Percentiles rank a stretch among this genome's conserved stretches.
Conservation (phyloP, 2,329 filamentous ascomycete genomes). For the Beauveria medogensis region DNA sequence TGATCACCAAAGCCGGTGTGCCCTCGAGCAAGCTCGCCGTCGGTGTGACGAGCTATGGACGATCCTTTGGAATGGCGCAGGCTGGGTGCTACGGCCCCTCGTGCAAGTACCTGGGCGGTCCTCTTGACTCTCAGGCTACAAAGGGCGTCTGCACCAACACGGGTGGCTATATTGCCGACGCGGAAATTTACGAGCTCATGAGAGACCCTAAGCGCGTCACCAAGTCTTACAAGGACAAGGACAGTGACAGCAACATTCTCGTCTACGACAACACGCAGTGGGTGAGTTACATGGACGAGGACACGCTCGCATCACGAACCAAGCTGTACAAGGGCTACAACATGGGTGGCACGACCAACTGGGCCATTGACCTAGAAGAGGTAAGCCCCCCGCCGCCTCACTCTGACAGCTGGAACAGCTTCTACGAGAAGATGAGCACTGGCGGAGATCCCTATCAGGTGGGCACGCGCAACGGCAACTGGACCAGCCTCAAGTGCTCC, state of each 20-base stretch:
- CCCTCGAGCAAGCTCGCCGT: not conserved
- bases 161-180: not conserved
- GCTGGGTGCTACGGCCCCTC: not conserved
- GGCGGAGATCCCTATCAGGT: too few species aligned
- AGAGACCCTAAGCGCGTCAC: not conserved
- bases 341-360: too few species aligned
- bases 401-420: too few species aligned
- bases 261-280: slow-evolving; percentile 15
- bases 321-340: too few species aligned
- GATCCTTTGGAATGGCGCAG: not conserved
- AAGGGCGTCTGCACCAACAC: not conserved
- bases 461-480: too few species aligned
- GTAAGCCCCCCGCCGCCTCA: too few species aligned
- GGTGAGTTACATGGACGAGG: not conserved
- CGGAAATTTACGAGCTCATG: not conserved
- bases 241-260: slow-evolving; percentile 15
- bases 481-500: too few species aligned
- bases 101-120: not conserved
- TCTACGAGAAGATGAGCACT: too few species aligned
- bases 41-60: not conserved
- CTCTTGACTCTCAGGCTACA: not conserved
- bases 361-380: too few species aligned
- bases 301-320: too few species aligned
- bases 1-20: slow-evolving; percentile 23
- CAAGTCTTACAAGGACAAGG: slow-evolving; percentile 9